A percentile compares a stretch with the other conserved stretches of the same genome.
Evolutionary conservation across 805 yeast species (phyloP).

Genomic region (Sugiyamaella mastotermitis): DNA sequence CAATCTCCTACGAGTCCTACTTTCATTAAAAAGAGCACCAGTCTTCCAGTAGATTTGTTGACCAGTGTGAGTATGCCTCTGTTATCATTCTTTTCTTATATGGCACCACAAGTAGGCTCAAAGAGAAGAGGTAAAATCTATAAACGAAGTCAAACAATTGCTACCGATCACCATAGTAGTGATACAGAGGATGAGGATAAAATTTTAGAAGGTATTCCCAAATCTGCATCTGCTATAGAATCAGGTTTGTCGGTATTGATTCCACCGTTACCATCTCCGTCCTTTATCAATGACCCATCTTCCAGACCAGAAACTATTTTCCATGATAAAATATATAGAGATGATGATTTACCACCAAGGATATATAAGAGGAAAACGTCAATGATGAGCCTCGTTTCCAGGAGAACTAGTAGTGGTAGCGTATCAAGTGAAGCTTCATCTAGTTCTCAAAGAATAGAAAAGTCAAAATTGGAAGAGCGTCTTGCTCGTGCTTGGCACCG

Average conservation of each 20-base stretch:
- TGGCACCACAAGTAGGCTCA: slow-evolving; percentile 27
- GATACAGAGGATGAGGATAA: slow-evolving; percentile 15
- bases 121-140: slow-evolving; percentile 23
- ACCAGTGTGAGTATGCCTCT: slow-evolving; percentile 12
- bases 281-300: slow-evolving; percentile 62
- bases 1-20: background rate
- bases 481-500: slow-evolving; percentile 88
- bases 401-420: slow-evolving; percentile 5
- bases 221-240: slow-evolving; percentile 64
- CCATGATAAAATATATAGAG: slow-evolving; percentile 74
- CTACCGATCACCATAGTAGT: slow-evolving; percentile 10
- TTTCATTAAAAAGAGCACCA: background rate
- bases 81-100: slow-evolving; percentile 22
- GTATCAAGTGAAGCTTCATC: slow-evolving; percentile 1
- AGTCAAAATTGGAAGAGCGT: slow-evolving; percentile 54
- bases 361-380: slow-evolving; percentile 25
- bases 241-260: slow-evolving; percentile 71
- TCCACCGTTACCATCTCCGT: slow-evolving; percentile 72
- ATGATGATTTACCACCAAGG: slow-evolving; percentile 57
- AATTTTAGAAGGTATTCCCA: slow-evolving; percentile 35
- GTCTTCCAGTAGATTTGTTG: slow-evolving; percentile 10
- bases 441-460: slow-evolving; percentile 25
- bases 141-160: slow-evolving; percentile 22
- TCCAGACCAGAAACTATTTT: slow-evolving; percentile 61
- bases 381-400: background rate